phyloP scores from a whole-genome alignment of 306 rosid species.

The Hippophae rhamnoides region DNA sequence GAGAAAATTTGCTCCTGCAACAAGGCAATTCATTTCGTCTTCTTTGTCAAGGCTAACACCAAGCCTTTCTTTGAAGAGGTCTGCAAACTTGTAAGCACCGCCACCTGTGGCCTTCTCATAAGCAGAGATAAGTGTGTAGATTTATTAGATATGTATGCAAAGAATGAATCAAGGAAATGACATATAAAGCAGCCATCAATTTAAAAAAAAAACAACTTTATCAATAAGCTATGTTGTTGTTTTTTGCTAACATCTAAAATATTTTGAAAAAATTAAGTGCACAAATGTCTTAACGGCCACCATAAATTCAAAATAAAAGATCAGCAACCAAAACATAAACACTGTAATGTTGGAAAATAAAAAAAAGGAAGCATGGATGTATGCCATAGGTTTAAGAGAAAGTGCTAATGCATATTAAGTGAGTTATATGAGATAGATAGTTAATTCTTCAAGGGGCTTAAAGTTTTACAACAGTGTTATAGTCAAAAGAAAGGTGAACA shows the following conservation, averaged over 20 bases:
- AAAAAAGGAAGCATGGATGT: background rate
- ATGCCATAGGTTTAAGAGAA: constrained; percentile 1
- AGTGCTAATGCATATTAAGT: background rate
- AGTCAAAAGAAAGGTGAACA: too few species aligned
- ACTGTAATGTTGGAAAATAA: background rate
- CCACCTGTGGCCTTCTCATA: constrained; percentile 94
- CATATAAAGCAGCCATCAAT: background rate
- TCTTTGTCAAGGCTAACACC: constrained; percentile 97
- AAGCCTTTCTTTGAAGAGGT: constrained; percentile 94
- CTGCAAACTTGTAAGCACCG: constrained; percentile 93
- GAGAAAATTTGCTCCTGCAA: constrained; percentile 93
- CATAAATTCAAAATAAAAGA: background rate
- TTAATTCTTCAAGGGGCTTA: too few species aligned
- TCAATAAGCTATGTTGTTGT: too few species aligned
- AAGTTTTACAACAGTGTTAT: too few species aligned
- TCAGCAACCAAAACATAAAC: too few species aligned
- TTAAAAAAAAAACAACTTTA: background rate
- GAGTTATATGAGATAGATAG: background rate
- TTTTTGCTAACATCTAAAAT: too few species aligned
- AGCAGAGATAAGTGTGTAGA: constrained; percentile 8
- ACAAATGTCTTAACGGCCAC: too few species aligned
- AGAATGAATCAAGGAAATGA: background rate
- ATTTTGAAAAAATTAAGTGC: too few species aligned
- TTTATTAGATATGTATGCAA: background rate
- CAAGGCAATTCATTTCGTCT: constrained; percentile 96